phyloP scores from a whole-genome alignment of 768 basidiomycete species.

The Boletus rufocinnamomeus region DNA sequence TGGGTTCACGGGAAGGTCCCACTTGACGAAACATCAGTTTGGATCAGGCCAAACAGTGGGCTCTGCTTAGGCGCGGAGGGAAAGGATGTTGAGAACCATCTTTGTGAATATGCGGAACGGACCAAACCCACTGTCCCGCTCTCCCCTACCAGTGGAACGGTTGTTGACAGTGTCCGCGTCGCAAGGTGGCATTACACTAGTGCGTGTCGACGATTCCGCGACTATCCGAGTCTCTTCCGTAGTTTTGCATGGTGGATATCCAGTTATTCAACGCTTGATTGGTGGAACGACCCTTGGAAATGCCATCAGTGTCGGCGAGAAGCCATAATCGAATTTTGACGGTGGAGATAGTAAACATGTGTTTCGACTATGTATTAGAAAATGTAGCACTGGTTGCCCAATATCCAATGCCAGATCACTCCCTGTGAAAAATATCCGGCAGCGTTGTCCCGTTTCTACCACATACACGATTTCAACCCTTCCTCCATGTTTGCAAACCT shows the following conservation, averaged over 20 bases:
- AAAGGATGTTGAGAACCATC: neutral
- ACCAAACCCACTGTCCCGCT: neutral
- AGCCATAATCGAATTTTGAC: constrained; percentile 14
- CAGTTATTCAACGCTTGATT: constrained; percentile 4
- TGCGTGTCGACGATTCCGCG: neutral
- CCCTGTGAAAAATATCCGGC: constrained; percentile 5
- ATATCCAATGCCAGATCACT: neutral
- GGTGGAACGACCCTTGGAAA: constrained; percentile 13
- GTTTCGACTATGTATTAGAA: neutral
- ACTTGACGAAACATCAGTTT: constrained; percentile 37
- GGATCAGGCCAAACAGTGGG: neutral
- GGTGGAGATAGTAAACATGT: neutral
- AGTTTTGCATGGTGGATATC: constrained; percentile 18
- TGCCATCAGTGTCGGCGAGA: constrained; percentile 1
- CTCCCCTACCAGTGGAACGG: neutral
- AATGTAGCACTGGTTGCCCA: no score
- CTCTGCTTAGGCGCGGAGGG: neutral
- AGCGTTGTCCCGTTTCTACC: neutral
- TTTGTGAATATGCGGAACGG: neutral
- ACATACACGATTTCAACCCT: neutral
- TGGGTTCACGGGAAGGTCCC: constrained; percentile 35
- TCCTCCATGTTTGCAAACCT: constrained; percentile 64
- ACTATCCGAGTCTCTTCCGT: constrained; percentile 7
- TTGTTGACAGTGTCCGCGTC: neutral
- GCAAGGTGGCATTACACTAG: neutral